These are phyloP conservation scores for Phytophthora rubi DNA, from an alignment of 352 stramenopile genomes.

Conservation along the genomic window DNA sequence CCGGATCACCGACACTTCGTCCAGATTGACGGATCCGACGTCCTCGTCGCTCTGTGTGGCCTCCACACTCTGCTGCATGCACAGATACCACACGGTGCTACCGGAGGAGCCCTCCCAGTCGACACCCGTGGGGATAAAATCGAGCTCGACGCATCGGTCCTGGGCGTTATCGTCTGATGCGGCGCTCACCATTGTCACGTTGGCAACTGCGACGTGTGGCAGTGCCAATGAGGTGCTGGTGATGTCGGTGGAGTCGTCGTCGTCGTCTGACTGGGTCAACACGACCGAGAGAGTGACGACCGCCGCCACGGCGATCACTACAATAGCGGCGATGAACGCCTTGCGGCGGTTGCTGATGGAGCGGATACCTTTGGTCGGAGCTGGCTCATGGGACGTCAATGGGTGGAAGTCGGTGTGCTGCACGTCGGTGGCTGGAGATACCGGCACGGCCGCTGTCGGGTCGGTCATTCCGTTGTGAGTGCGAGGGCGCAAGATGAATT, in stretches of 20 bases:
- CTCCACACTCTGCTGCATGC: slow-evolving; percentile 38
- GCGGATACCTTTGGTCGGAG: slow-evolving; percentile 14
- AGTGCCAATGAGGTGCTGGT: slow-evolving; percentile 20
- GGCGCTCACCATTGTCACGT: slow-evolving; percentile 26
- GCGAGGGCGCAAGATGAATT: background rate
- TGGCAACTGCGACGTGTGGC: slow-evolving; percentile 28
- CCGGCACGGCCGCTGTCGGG: slow-evolving; percentile 1
- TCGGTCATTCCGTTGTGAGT: background rate
- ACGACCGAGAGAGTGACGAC: slow-evolving; percentile 29
- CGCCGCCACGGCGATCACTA: slow-evolving; percentile 22
- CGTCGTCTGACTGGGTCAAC: slow-evolving; percentile 21
- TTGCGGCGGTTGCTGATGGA: slow-evolving; percentile 28
- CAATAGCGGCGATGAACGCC: slow-evolving; percentile 15
- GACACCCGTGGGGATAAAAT: slow-evolving; percentile 40
- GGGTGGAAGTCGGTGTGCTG: slow-evolving; percentile 19
- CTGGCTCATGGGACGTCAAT: slow-evolving; percentile 12
- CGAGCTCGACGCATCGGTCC: slow-evolving; percentile 35
- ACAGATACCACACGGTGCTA: slow-evolving; percentile 37
- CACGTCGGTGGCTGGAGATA: slow-evolving; percentile 12
- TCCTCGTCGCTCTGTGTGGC: slow-evolving; percentile 15
- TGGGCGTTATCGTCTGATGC: slow-evolving; percentile 27
- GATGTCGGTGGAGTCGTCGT: slow-evolving; percentile 10
- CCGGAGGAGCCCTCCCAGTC: slow-evolving; percentile 34
- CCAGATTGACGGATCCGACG: slow-evolving; percentile 24
- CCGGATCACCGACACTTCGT: slow-evolving; percentile 27